A percentile compares a stretch with the other conserved stretches of the same genome.
Evolutionary conservation across 495 filamentous ascomycete genomes (phyloP).

Genomic region (Penicillium macrosclerotiorum): DNA sequence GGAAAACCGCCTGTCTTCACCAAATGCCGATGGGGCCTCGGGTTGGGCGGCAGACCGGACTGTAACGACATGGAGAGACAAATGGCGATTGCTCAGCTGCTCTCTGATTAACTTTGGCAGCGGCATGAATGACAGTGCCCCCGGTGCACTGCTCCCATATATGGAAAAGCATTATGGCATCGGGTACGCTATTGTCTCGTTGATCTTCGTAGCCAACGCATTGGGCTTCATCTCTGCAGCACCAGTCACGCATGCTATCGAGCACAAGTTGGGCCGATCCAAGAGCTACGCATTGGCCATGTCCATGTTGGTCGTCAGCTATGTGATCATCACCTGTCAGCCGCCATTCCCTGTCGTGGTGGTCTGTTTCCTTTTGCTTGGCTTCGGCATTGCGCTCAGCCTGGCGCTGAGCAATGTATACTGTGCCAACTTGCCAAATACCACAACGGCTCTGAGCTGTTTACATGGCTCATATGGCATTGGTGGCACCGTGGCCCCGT

Average conservation of each 20-base stretch:
- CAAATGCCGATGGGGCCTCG: slow-evolving; percentile 47
- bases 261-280: slow-evolving; percentile 58
- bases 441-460: slow-evolving; percentile 59
- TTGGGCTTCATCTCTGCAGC: slow-evolving; percentile 73
- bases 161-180: slow-evolving; percentile 71
- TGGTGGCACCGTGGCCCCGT: slow-evolving; percentile 66
- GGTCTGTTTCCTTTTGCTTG: slow-evolving; percentile 62
- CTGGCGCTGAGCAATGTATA: slow-evolving; percentile 75
- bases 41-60: slow-evolving; percentile 47
- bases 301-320: slow-evolving; percentile 49
- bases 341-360: slow-evolving; percentile 70
- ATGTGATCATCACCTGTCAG: slow-evolving; percentile 60
- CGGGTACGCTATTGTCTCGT: slow-evolving; percentile 69
- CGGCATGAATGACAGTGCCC: slow-evolving; percentile 62
- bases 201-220: slow-evolving; percentile 79
- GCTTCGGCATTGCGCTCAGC: slow-evolving; percentile 64
- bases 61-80: slow-evolving; percentile 51
- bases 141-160: slow-evolving; percentile 73
- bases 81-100: slow-evolving; percentile 34
- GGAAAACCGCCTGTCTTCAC: slow-evolving; percentile 50
- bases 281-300: slow-evolving; percentile 58
- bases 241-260: slow-evolving; percentile 52
- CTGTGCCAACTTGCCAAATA: slow-evolving; percentile 63
- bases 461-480: slow-evolving; percentile 72
- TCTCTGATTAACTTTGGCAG: slow-evolving; percentile 51